phyloP scores from a whole-genome alignment of 2,329 filamentous ascomycete genomes.

The Penicillium vulpinum region DNA sequence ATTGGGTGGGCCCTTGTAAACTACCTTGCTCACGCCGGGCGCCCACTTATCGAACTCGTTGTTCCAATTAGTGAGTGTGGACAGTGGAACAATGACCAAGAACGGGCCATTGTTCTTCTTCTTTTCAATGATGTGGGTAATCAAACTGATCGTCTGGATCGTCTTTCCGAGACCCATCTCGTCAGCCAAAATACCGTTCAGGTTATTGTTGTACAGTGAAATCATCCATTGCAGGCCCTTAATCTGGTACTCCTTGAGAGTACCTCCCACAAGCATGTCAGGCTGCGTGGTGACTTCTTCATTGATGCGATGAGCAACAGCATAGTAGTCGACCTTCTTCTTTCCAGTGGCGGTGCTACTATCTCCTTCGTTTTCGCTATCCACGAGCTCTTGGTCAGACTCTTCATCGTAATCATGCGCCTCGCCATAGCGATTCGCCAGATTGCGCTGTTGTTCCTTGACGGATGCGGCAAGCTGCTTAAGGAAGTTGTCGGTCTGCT shows the following conservation, averaged over 20 bases:
- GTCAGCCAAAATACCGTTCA: slow-evolving; percentile 97
- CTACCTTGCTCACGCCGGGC: slow-evolving; percentile 78
- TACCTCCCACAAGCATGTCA: slow-evolving; percentile 83
- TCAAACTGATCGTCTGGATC: slow-evolving; percentile 96
- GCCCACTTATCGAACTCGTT: slow-evolving; percentile 99
- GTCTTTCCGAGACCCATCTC: slow-evolving; percentile 99
- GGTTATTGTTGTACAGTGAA: slow-evolving; percentile 98
- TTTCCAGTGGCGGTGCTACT: slow-evolving; percentile 54
- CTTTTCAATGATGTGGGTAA: slow-evolving; percentile 94
- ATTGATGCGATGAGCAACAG: slow-evolving; percentile 92
- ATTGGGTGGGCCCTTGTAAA: slow-evolving; percentile 94
- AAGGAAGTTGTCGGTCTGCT: slow-evolving; percentile 96
- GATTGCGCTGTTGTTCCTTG: slow-evolving; percentile 85
- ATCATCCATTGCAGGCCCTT: slow-evolving; percentile 99
- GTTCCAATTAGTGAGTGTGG: slow-evolving; percentile 98
- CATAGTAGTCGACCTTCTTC: slow-evolving; percentile 96
- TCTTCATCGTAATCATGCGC: slow-evolving; percentile 55
- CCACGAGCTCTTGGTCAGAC: slow-evolving; percentile 67
- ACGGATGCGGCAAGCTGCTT: slow-evolving; percentile 93
- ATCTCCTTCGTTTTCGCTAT: slow-evolving; percentile 66
- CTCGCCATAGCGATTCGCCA: slow-evolving; percentile 74
- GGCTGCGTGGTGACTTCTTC: slow-evolving; percentile 87
- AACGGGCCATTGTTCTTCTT: slow-evolving; percentile 92
- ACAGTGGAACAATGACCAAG: slow-evolving; percentile 93
- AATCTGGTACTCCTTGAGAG: slow-evolving; percentile 93